Percentiles rank a stretch among this genome's conserved stretches.
Evolutionary conservation across 495 filamentous ascomycete species (phyloP).

Genomic region (Tuber calosporum): DNA sequence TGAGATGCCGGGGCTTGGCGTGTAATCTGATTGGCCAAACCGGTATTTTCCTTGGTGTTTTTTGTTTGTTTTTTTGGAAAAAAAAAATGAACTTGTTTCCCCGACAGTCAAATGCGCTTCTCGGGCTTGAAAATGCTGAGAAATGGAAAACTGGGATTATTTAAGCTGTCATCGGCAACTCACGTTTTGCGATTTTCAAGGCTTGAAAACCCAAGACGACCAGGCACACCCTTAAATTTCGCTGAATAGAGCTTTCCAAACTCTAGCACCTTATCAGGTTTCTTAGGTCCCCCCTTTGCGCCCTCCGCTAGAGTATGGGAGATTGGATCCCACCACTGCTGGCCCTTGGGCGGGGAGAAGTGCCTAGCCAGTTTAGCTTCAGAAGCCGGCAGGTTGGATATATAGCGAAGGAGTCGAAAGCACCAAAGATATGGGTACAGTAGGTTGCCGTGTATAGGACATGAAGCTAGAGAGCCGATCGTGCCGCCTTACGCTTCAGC

Average conservation of each 20-base stretch:
- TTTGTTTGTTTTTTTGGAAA: background rate
- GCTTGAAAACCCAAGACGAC: background rate
- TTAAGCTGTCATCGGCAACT: background rate
- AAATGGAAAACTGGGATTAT: background rate
- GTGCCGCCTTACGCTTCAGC: background rate
- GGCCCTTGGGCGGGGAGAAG: background rate
- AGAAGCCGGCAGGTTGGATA: background rate
- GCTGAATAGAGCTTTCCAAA: background rate
- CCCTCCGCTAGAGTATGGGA: background rate
- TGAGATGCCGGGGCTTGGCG: background rate
- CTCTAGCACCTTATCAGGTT: background rate
- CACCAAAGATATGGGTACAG: background rate
- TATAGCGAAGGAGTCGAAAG: background rate
- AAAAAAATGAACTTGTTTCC: too few species aligned
- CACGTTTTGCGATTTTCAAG: background rate
- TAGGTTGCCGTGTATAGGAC: background rate
- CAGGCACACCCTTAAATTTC: background rate
- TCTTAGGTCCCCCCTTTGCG: background rate
- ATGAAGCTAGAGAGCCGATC: background rate
- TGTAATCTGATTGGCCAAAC: background rate
- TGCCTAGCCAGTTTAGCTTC: background rate
- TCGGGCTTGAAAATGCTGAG: background rate
- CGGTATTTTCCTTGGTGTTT: background rate
- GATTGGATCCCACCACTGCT: background rate
- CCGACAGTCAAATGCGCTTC: background rate